Evolutionary conservation across 2,329 filamentous ascomycete species (phyloP), one percentile per base, ranked within the genome.

Genomic region (Stagonosporopsis chrysanthemi): DNA sequence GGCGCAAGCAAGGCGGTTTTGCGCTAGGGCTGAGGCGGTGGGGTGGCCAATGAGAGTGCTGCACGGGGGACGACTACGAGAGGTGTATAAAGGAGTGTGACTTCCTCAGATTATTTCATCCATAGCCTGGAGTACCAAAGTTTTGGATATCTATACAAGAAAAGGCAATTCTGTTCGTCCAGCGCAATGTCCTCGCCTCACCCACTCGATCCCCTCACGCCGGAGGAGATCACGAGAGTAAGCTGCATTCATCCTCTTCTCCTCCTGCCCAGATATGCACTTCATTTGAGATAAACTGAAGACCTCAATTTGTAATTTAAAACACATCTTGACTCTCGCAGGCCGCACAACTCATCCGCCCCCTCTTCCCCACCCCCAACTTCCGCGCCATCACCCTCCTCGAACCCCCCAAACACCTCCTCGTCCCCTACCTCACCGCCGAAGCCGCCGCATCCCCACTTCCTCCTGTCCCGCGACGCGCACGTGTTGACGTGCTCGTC

Each of bases 321-420:
- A 29, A 11, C 7, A 7, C 8, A 29, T 29, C 28, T 36, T 44
- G 4, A 53, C 19, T 41, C 2, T 40, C 45, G 6, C 22, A 67
- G 64, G 61, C 60, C 52, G 69, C 70, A 24, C 63, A 75, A 45
- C 59, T 71, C 44, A 77, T 79, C 0, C 75, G 76, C 2, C 66
- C 74, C 36, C 58, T 72, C 2, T 73, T 80, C 4, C 67, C 71
- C 2, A 70, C 66, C 2, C 62, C 73, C 7, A 76, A 78, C 52
- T 86, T 85, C 62, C 78, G 82, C 3, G 78, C 81, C 52, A 80
- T 84, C 58, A 82, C 81, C 0, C 75, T 86, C 9, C 68, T 69
- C 14, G 83, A 86, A 58, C 83, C 83, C 0, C 69, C 74, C 1
- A 86, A 86, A 68, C 66, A 72, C n/a, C 70, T 77, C 15, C 77